Evolutionary conservation across 2,329 filamentous ascomycete genomes (phyloP).

Genomic region (Venturia effusa): DNA sequence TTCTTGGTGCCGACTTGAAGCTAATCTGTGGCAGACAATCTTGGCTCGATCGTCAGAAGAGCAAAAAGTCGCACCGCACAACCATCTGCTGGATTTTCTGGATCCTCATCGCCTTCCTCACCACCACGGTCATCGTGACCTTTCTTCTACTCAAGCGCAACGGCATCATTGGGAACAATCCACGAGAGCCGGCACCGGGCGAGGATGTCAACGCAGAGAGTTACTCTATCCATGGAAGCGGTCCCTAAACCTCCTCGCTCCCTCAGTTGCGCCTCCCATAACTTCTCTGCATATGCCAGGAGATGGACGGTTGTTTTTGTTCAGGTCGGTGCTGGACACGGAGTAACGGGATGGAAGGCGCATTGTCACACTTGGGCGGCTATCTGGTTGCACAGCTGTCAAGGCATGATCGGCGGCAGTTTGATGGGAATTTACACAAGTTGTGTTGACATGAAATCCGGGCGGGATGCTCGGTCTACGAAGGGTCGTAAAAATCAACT

Average conservation of each 20-base stretch:
- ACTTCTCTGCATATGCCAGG: background rate
- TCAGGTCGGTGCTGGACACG: background rate
- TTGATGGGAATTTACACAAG: background rate
- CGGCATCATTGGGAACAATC: conserved; percentile 13
- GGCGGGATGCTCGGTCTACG: background rate
- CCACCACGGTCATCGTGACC: conserved; percentile 34
- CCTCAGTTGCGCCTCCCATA: background rate
- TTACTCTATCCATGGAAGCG: background rate
- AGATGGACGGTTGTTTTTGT: background rate
- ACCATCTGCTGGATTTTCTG: conserved; percentile 40
- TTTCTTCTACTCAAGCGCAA: conserved; percentile 32
- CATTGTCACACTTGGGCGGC: background rate
- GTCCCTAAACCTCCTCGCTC: background rate
- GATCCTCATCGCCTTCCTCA: conserved; percentile 32
- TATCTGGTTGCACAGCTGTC: background rate
- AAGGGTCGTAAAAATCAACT: background rate
- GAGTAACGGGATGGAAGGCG: background rate
- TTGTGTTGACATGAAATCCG: no score
- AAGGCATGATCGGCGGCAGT: background rate
- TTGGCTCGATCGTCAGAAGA: conserved; percentile 42
- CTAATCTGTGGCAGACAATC: conserved; percentile 29
- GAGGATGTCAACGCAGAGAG: background rate
- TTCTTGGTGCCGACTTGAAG: background rate
- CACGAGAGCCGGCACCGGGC: background rate
- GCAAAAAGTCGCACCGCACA: conserved; percentile 36